These are phyloP conservation scores for Lagenaria siceraria DNA, from an alignment of 306 rosid genomes.

Conservation along the genomic window DNA sequence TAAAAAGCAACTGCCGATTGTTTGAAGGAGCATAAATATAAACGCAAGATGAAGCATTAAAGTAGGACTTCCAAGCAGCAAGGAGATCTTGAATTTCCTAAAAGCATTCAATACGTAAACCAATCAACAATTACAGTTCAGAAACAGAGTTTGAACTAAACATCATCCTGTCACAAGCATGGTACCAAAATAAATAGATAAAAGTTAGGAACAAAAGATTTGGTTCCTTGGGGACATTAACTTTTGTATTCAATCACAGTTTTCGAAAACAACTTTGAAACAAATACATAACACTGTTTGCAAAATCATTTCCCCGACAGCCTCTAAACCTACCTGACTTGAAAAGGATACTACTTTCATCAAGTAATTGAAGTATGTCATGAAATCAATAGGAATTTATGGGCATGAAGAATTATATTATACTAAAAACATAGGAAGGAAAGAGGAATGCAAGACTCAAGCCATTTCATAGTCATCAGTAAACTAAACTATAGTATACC, in stretches of 20 bases:
- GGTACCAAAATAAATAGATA: neutral
- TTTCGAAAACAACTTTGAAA: neutral
- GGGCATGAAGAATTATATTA: neutral
- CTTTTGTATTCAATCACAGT: neutral
- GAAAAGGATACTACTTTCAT: neutral
- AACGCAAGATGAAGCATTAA: constrained; percentile 62
- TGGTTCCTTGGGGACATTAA: neutral
- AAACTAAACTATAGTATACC: constrained; percentile 16
- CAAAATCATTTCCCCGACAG: neutral
- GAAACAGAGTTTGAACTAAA: neutral
- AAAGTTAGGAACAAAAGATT: neutral
- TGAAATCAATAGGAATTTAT: neutral
- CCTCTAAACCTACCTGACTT: neutral
- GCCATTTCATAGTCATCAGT: neutral
- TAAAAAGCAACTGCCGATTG: constrained; percentile 68
- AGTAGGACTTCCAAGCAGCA: constrained; percentile 67
- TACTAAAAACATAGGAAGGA: neutral
- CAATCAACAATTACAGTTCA: constrained; percentile 12
- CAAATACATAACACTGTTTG: neutral
- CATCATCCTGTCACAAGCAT: neutral
- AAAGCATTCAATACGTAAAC: constrained; percentile 14
- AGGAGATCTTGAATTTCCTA: constrained; percentile 94
- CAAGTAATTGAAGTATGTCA: neutral
- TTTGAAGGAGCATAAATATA: constrained; percentile 72
- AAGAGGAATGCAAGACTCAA: neutral